phyloP scores from a whole-genome alignment of 202 grass and related monocot genomes.

The Eragrostis tef region DNA sequence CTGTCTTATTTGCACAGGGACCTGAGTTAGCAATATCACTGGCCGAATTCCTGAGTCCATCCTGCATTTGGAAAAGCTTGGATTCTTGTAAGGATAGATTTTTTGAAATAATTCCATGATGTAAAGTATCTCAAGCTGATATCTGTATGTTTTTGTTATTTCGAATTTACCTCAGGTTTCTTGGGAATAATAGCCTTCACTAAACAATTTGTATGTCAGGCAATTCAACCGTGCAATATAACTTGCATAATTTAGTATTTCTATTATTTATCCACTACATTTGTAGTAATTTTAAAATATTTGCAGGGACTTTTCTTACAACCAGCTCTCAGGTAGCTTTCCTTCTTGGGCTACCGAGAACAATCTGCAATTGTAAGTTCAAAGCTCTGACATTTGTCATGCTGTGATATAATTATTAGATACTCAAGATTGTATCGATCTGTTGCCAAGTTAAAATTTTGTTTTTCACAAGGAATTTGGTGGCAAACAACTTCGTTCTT shows the following conservation, averaged over 20 bases:
- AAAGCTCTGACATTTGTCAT: not conserved
- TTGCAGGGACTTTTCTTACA: conserved; percentile 79
- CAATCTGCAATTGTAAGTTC: conserved; percentile 67
- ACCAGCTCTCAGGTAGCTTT: conserved; percentile 66
- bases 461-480: conserved; percentile 31
- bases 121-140: not conserved
- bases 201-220: conserved; percentile 52
- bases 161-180: conserved; percentile 55
- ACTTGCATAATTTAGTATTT: not conserved
- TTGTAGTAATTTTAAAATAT: not conserved
- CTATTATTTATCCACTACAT: conserved; percentile 23
- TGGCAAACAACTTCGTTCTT: conserved; percentile 45
- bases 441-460: conserved; percentile 8
- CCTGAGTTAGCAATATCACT: conserved; percentile 80
- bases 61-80: conserved; percentile 57
- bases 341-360: conserved; percentile 62
- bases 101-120: conserved; percentile 26
- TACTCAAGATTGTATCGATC: not conserved
- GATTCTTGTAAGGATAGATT: conserved; percentile 57
- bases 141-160: not conserved
- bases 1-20: conserved; percentile 52
- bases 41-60: conserved; percentile 64
- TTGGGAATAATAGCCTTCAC: conserved; percentile 69
- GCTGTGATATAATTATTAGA: not conserved
- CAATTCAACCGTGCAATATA: not conserved